Evolutionary conservation across 768 basidiomycete genomes (phyloP), one percentile per base, ranked within the genome.

Genomic region (Polyporus arcularius): DNA sequence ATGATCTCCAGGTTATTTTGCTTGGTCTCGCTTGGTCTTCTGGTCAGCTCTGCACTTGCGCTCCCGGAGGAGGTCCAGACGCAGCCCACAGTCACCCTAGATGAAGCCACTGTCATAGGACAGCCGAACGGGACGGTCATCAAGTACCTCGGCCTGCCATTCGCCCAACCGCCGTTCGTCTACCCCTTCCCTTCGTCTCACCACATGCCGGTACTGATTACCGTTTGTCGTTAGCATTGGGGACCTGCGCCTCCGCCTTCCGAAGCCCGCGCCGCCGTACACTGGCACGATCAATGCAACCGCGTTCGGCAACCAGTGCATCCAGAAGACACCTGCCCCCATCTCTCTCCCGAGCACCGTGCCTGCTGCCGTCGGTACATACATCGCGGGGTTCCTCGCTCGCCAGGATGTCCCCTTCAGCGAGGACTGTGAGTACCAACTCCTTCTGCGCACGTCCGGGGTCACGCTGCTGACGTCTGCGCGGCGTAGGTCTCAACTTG

Each of bases 91-190:
- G 21, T 26, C 21, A 26, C 21, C 21, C 21, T 26, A 26, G 79
- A 80, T 62, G 61, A 72, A 49, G 82, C 74, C 5, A 81, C 76
- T 0, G 76, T 84, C 68, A 72, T 72, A 16, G 84, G 84, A 12
- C 64, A 58, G 15, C 65, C 68, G 7, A 70, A 68, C 35, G 75
- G 75, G 4, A 58, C 57, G 3, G 65, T n/a, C 11, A 73, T 8
- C 68, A 76, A 9, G 73, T 85, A 81, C 65, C 69, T 82, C 2
- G 83, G 84, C 3, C 82, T 86, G 40, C 84, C 84, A 0, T 86
- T 81, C 56, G 84, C 82, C 14, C 63, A 78, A 66, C 80, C 85
- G 28, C 82, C 83, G 85, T 86, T 60, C 62, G 80, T 58, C 5
- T 51, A 42, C 0, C 12, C 9, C 4, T 4, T 32, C 15, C 35